phyloP scores from a whole-genome alignment of 306 rosid genomes.

The Quercus bicolor region DNA sequence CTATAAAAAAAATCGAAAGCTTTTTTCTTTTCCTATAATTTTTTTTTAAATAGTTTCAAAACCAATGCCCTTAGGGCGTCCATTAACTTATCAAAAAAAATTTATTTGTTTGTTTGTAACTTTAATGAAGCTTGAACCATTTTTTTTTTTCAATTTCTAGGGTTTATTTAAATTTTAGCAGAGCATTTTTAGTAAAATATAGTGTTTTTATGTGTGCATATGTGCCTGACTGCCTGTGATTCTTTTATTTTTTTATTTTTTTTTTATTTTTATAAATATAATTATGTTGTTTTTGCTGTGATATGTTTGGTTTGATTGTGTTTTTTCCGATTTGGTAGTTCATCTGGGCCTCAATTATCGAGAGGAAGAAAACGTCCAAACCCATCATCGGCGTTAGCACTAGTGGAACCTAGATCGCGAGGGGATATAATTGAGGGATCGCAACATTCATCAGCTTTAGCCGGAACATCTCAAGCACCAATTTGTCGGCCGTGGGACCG shows the following conservation, averaged over 20 bases:
- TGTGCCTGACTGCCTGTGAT: no score
- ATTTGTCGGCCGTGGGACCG: slow-evolving; percentile 94
- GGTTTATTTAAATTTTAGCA: not conserved
- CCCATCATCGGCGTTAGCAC: slow-evolving; percentile 49
- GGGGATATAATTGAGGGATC: slow-evolving; percentile 35
- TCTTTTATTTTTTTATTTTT: no score
- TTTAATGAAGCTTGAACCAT: not conserved
- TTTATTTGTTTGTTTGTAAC: not conserved
- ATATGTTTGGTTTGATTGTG: not conserved
- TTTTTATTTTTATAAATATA: no score
- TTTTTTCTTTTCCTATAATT: no score
- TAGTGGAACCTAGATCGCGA: slow-evolving; percentile 39
- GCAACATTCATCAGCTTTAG: slow-evolving; percentile 32
- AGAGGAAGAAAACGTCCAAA: slow-evolving; percentile 59
- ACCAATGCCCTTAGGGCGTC: no score
- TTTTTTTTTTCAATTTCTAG: not conserved
- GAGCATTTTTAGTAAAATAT: not conserved
- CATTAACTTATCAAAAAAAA: no score
- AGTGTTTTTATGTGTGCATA: not conserved
- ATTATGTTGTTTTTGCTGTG: not conserved
- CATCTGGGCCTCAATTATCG: slow-evolving; percentile 38
- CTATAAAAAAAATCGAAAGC: no score
- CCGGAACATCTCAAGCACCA: slow-evolving; percentile 29
- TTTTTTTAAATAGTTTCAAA: no score
- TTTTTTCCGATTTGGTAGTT: slow-evolving; percentile 29